These are phyloP conservation scores for Dryadomyces quercus-mongolicae DNA, from an alignment of 2,329 filamentous ascomycete genomes.

Conservation along the genomic window DNA sequence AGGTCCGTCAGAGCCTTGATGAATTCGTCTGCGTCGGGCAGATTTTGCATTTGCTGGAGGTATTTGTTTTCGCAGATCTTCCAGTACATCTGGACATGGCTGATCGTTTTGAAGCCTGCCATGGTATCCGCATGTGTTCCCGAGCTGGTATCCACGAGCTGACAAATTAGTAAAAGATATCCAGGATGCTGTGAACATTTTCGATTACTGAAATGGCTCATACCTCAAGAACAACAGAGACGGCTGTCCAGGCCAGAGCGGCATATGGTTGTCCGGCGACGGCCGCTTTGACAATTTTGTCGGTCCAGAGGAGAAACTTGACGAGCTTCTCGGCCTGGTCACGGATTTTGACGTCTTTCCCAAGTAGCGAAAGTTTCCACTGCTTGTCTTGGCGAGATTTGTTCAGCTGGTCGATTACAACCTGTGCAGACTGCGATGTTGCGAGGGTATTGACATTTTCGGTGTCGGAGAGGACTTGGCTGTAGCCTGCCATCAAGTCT, in stretches of 20 bases:
- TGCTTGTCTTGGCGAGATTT: not conserved
- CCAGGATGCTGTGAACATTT: too few relatives aligned
- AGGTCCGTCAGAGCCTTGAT: not conserved
- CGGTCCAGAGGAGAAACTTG: not conserved
- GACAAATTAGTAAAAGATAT: not conserved
- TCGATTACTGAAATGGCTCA: too few relatives aligned
- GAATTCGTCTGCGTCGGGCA: not conserved
- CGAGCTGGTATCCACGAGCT: not conserved
- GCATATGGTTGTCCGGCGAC: not conserved
- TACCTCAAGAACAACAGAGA: not conserved
- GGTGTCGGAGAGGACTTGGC: not conserved
- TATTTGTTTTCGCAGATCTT: not conserved
- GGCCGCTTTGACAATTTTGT: not conserved
- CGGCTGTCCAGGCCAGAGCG: not conserved
- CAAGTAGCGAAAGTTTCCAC: not conserved
- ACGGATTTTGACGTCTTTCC: not conserved
- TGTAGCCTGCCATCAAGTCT: not conserved
- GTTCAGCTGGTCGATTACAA: not conserved
- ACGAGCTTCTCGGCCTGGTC: not conserved
- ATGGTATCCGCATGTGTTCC: not conserved
- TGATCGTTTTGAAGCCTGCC: not conserved
- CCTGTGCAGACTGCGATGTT: not conserved
- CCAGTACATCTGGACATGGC: not conserved
- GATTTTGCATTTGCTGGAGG: not conserved
- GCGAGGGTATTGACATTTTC: not conserved